A percentile compares a stretch with the other conserved stretches of the same genome.
phyloP scores from a whole-genome alignment of 108 stramenopile genomes.

The Thalassiosira profunda region DNA sequence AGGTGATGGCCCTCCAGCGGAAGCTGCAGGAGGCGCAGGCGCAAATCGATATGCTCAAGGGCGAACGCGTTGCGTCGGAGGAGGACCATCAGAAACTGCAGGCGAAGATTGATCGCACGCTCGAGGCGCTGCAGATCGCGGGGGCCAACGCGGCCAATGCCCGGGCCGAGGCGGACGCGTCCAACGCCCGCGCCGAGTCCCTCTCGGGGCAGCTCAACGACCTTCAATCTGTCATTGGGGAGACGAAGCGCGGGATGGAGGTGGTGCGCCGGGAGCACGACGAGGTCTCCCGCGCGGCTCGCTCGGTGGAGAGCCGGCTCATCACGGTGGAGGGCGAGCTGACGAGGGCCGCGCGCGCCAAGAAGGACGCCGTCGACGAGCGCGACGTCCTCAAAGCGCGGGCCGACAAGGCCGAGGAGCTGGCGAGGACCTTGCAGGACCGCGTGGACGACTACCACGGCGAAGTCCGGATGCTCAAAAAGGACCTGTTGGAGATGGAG shows the following conservation, averaged over 20 bases:
- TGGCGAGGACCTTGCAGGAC: constrained; percentile 26
- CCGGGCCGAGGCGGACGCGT: constrained; percentile 76
- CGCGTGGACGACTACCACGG: constrained; percentile 40
- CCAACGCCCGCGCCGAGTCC: constrained; percentile 59
- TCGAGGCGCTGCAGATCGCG: constrained; percentile 65
- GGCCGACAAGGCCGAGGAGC: constrained; percentile 26
- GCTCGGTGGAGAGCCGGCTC: constrained; percentile 48
- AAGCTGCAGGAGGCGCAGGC: constrained; percentile 61
- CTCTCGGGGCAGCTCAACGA: constrained; percentile 53
- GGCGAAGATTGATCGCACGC: constrained; percentile 55
- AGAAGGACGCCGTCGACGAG: constrained; percentile 42
- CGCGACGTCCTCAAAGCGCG: constrained; percentile 27
- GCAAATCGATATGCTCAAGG: constrained; percentile 46
- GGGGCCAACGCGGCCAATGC: constrained; percentile 60
- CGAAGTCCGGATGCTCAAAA: constrained; percentile 40
- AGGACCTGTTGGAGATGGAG: constrained; percentile 46
- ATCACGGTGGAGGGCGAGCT: constrained; percentile 62
- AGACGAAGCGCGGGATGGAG: constrained; percentile 58
- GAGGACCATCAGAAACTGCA: constrained; percentile 41
- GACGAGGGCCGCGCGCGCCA: constrained; percentile 33
- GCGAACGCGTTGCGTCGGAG: constrained; percentile 47
- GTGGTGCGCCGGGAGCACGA: constrained; percentile 60
- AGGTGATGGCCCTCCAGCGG: constrained; percentile 59
- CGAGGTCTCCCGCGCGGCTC: constrained; percentile 46
- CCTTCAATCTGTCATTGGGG: constrained; percentile 55